phyloP scores from a whole-genome alignment of 768 basidiomycete genomes.

The Peribolospora baueri region DNA sequence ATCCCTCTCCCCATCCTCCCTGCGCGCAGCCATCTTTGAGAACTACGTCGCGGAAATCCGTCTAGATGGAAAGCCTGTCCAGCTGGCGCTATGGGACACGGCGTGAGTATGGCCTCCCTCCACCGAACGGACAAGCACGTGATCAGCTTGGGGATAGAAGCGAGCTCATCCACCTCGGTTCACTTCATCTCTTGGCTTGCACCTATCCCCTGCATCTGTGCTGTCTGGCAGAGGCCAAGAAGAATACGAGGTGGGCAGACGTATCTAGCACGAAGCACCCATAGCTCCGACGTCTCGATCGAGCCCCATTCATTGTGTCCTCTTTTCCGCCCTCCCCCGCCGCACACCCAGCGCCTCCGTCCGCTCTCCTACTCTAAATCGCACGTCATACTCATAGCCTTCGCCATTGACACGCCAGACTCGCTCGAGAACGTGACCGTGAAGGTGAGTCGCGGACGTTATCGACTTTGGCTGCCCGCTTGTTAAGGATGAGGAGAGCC shows the following conservation, averaged over 20 bases:
- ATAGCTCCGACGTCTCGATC: background rate
- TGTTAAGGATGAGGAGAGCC: background rate
- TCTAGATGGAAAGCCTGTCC: constrained; percentile 89
- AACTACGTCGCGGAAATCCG: constrained; percentile 98
- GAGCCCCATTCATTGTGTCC: background rate
- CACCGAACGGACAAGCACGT: background rate
- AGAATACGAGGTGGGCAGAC: constrained; percentile 61
- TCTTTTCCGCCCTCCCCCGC: background rate
- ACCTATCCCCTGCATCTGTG: background rate
- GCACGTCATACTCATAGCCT: constrained; percentile 95
- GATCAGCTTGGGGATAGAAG: too few species aligned
- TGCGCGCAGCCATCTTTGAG: constrained; percentile 64
- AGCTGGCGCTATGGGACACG: constrained; percentile 94
- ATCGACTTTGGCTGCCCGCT: background rate
- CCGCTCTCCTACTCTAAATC: constrained; percentile 96
- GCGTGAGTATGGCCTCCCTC: constrained; percentile 38
- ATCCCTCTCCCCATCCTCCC: background rate
- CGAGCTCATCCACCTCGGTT: too few species aligned
- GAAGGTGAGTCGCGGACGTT: constrained; percentile 33
- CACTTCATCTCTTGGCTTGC: background rate
- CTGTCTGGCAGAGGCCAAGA: constrained; percentile 58
- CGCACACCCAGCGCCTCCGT: constrained; percentile 44
- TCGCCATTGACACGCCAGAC: constrained; percentile 85
- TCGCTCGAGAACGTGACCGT: constrained; percentile 83
- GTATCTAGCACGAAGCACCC: background rate